Percentiles rank a stretch among this genome's conserved stretches.
These are phyloP conservation scores for Pelagophyceae sp. DNA, from an alignment of 352 stramenopile species.

Conservation along the genomic window DNA sequence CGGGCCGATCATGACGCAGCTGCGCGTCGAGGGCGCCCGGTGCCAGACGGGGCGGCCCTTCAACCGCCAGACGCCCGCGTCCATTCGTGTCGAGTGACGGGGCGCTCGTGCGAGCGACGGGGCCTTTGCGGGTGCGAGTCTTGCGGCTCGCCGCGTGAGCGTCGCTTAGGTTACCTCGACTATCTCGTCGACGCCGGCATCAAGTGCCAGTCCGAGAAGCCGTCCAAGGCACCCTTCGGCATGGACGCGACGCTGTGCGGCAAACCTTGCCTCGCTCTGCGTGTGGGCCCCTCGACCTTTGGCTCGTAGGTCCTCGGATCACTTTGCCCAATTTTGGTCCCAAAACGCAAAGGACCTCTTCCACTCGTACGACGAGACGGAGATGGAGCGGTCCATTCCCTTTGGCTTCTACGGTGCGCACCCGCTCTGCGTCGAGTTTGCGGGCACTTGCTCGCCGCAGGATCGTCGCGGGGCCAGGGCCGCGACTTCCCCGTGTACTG, in stretches of 20 bases:
- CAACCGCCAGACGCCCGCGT: no score
- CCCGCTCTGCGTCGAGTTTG: background rate
- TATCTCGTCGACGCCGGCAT: background rate
- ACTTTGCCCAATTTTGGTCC: background rate
- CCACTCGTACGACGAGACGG: background rate
- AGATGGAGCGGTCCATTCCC: background rate
- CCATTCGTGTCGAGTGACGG: no score
- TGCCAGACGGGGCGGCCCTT: background rate
- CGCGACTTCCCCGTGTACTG: background rate
- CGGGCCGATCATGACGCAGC: background rate
- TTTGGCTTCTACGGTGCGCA: background rate
- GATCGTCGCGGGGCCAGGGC: background rate
- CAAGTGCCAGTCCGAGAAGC: background rate
- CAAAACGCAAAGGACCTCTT: background rate
- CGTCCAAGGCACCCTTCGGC: background rate
- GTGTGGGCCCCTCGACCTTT: no score
- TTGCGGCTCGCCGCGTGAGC: no score
- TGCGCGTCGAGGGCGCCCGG: background rate
- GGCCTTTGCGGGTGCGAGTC: no score
- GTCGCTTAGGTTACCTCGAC: background rate
- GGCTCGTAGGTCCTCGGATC: no score
- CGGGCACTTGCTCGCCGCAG: no score
- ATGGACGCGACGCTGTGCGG: background rate
- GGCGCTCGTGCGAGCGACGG: no score
- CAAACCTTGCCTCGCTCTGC: no score